Base-by-base conservation (phyloP, 306 rosid genomes). In the Acacia crassicarpa region DNA sequence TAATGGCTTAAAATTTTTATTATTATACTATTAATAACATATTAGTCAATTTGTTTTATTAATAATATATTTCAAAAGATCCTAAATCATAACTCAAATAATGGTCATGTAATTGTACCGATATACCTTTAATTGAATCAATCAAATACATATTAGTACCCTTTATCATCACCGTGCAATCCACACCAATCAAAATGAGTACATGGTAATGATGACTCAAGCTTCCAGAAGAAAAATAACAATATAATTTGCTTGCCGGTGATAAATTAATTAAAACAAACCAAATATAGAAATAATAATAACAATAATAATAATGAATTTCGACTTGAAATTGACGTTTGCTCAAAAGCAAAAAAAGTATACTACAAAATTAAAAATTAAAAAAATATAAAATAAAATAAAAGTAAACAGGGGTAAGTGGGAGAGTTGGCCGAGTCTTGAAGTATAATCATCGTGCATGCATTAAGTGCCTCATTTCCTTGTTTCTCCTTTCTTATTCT, bases 371-470 rank as follows among this genome's bases (percentile, higher is more conserved):
- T 51, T 13, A 40, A 40, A 58, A 49, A 16, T 49, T 14, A 17
- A 17, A 19, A 51, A 51, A 63, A 27, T 27, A 30, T 14, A 33
- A 15, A 63, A 13, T 63, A 63, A 15, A 63, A 32, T 51, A 38
- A 58, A 23, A 76, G 20, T 15, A 23, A 43, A 61, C 78, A 20
- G 14, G 6, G 54, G 84, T 59, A 75, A 84, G 86, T 85, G 87
- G 90, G 80, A 79, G 91, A 91, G 94, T 85, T 92, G 88, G 97
- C 93, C 72, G 90, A 91, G 98, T 87, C 98, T 92, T 94, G 92
- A 92, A 94, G 97, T 89, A 87, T 91, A 85, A 94, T 92, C 97
- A 90, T 93, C 98, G 97, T 94, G 98, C 98, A 94, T 94, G 98
- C 98, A 90, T 90, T 94, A 90, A 84, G 86, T 88, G 85, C 88